phyloP scores from a whole-genome alignment of 176 grass and related monocot species.

The Metroxylon sagu region DNA sequence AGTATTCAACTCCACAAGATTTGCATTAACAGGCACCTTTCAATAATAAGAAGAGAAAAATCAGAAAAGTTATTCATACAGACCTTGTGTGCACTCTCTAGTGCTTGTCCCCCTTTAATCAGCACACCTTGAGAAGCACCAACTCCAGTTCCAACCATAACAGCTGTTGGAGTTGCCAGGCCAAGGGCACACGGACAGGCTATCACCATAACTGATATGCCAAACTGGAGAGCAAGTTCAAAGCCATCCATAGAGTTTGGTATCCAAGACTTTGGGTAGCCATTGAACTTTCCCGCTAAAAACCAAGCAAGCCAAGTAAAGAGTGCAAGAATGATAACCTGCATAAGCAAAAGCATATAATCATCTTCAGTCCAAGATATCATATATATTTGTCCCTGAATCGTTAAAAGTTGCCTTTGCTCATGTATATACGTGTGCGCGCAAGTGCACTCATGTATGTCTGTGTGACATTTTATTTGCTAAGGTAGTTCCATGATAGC shows the following conservation, averaged over 20 bases:
- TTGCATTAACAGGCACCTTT: too few species aligned
- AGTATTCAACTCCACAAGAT: too few species aligned
- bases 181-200: slow-evolving; percentile 90
- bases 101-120: slow-evolving; percentile 89
- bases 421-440: too few species aligned
- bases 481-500: too few species aligned
- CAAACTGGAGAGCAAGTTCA: slow-evolving; percentile 89
- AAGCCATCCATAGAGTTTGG: slow-evolving; percentile 90
- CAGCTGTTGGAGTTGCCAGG: slow-evolving; percentile 89
- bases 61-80: not conserved
- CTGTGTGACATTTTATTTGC: too few species aligned
- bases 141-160: slow-evolving; percentile 96
- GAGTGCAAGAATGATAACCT: slow-evolving; percentile 60
- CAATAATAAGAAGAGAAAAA: not conserved
- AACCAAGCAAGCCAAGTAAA: slow-evolving; percentile 85
- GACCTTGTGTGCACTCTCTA: slow-evolving; percentile 93
- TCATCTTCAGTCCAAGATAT: too few species aligned
- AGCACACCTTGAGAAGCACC: slow-evolving; percentile 89
- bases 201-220: slow-evolving; percentile 98
- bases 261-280: slow-evolving; percentile 76
- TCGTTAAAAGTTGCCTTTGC: too few species aligned
- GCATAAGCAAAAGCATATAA: too few species aligned
- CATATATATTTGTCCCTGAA: too few species aligned
- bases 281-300: slow-evolving; percentile 59
- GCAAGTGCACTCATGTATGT: too few species aligned